These are phyloP conservation scores for Hibiscus syriacus DNA, from an alignment of 345 rosid species.

Conservation along the genomic window DNA sequence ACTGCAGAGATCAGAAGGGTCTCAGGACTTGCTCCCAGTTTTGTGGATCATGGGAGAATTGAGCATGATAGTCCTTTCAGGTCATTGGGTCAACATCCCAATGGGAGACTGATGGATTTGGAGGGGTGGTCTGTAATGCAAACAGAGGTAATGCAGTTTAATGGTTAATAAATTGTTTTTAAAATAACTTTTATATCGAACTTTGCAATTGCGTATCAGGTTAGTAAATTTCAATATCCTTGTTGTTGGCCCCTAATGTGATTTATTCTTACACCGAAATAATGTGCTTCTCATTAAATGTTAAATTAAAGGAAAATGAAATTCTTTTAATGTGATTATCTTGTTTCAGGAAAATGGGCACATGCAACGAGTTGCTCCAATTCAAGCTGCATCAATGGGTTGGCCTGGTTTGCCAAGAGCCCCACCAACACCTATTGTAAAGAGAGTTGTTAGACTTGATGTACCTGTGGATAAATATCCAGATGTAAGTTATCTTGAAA, in stretches of 20 bases:
- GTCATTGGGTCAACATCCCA: slow-evolving; percentile 52
- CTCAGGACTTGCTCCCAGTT: slow-evolving; percentile 37
- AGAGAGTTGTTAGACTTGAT: background rate
- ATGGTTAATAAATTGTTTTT: no score
- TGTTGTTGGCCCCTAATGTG: background rate
- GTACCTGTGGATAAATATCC: background rate
- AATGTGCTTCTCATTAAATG: background rate
- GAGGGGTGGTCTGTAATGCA: slow-evolving; percentile 35
- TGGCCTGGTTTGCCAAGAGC: background rate
- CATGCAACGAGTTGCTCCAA: background rate
- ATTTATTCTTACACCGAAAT: background rate
- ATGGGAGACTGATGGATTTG: slow-evolving; percentile 63
- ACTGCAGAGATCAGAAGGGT: slow-evolving; percentile 70
- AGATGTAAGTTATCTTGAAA: background rate
- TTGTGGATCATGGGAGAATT: slow-evolving; percentile 29
- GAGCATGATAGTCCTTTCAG: no score
- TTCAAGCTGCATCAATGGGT: background rate
- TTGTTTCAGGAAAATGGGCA: background rate
- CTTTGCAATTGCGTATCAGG: background rate
- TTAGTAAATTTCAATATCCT: background rate
- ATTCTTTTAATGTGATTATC: background rate
- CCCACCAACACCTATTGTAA: background rate
- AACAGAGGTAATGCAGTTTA: slow-evolving; percentile 49
- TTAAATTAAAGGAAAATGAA: background rate
- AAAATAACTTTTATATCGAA: no score